Evolutionary conservation across 306 rosid species (phyloP), one percentile per base, ranked within the genome.

Genomic region (Castanea sativa): DNA sequence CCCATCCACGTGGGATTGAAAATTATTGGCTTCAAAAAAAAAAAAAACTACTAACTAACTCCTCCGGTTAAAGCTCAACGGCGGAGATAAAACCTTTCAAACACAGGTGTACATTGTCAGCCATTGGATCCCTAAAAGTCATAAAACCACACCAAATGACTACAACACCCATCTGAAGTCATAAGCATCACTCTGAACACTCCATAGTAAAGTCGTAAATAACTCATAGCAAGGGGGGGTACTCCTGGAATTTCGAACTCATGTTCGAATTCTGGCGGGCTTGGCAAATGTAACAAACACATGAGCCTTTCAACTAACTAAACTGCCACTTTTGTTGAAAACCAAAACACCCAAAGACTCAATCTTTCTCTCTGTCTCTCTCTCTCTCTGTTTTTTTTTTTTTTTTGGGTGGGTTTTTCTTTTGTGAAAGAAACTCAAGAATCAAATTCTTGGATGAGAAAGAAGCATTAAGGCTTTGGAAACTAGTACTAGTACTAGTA

Each of bases 401-500:
- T 18, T 58, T 12, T 57, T 12, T 58, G 1, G 9, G 14, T 6
- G 7, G 35, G 25, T 65, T 32, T 16, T 64, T 30, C 71, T 64
- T 30, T 0, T 56, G 23, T 20, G 0, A 21, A 20, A 57, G 63
- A 57, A 57, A 57, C 5, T 3, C 33, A 78, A 79, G 81, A 81
- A 79, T 60, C 73, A 2, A 51, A 75, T 20, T 64, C 85, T 70
- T 58, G 81, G 38, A 81, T 49, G 30, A 73, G 55, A 19, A 27
- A 57, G 25, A 49, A 58, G 56, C 78, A 15, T 55, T 64, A 83
- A 83, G 71, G 80, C 67, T 29, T 69, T 19, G 51, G 41, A 70
- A 49, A 38, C 81, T 33, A 33, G 35, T 32, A 32, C 32, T 1
- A 35, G 9, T 6, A 1, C 43, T 35, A 6, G 41, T 35, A 35